Base-by-base conservation (phyloP, 768 basidiomycete genomes). In the Trametes elegans region DNA sequence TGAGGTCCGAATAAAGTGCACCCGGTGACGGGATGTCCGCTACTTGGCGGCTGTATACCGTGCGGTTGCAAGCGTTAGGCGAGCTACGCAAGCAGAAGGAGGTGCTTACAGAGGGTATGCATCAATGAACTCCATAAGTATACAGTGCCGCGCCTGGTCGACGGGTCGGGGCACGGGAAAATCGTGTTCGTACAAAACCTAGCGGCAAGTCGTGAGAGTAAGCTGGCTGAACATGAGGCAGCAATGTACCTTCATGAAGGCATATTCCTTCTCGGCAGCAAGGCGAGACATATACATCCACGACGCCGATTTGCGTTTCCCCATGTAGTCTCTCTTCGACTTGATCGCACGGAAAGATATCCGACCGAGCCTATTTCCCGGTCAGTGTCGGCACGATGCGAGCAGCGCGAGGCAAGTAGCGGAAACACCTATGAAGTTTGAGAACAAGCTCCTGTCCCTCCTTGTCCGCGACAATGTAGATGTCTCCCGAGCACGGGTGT, bases 211-310 rank as follows among this genome's bases (percentile, higher is more conserved):
- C 14, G 24, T 21, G 26, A 28, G 34, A 23, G n/a, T 34, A 47
- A 13, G 45, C 35, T 28, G 5, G 53, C 61, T 24, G 43, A 41
- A 18, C 5, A 27, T 19, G 34, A 18, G 39, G 7, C 9, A 31
- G 18, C 35, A 28, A 49, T 73, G 38, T 50, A 93, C 96, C 79
- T 97, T 98, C 92, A 99, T 96, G 70, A 98, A 99, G 1, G 92
- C 93, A 82, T 87, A 99, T 69, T 99, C 97, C 68, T 98, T 98
- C 74, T 96, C 88, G 8, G 97, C 97, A 16, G 95, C 88, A 41
- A 99, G 73, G 19, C 97, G 82, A 19, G 93, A 95, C 91, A 99
- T 92, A 73, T 98, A 98, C 94, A 98, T 97, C 97, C 97, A 99
- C 16, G 92, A 92, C 0, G 97, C 96, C 16, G 88, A 91, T 71